Evolutionary conservation across 768 basidiomycete species (phyloP).

Genomic region (Lactarius deliciosus): DNA sequence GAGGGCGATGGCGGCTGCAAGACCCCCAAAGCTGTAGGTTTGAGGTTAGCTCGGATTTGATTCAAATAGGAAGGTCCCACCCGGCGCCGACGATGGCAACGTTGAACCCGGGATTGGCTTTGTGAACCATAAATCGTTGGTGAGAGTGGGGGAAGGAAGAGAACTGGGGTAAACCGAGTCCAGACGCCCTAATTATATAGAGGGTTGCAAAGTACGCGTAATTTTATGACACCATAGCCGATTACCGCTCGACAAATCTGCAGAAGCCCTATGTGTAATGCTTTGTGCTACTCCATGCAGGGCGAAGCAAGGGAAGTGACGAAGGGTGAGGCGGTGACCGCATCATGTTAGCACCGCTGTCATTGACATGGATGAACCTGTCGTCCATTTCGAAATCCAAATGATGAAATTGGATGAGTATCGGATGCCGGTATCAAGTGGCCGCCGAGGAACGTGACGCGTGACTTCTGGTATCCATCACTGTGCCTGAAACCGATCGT

Average conservation of each 20-base stretch:
- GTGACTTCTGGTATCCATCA: too few species aligned
- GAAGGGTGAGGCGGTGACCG: too few species aligned
- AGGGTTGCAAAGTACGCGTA: neutral
- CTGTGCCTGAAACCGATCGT: too few species aligned
- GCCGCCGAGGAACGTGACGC: too few species aligned
- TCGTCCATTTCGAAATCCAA: too few species aligned
- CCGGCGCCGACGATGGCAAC: conserved; percentile 33
- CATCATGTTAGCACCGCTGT: too few species aligned
- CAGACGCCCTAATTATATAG: neutral
- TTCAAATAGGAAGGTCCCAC: conserved; percentile 13
- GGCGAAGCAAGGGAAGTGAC: too few species aligned
- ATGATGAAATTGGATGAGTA: too few species aligned
- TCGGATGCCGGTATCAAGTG: too few species aligned
- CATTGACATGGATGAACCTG: too few species aligned
- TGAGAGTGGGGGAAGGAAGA: neutral
- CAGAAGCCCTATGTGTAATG: neutral
- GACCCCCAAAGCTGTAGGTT: conserved; percentile 32
- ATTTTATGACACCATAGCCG: neutral
- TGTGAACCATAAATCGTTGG: neutral
- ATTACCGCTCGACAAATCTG: neutral
- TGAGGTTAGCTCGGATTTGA: neutral
- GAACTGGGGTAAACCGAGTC: too few species aligned
- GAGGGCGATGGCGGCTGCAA: conserved; percentile 35
- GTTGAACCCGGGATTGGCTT: neutral
- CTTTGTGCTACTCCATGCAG: too few species aligned